phyloP scores from a whole-genome alignment of 805 yeast genomes.

The Isabelozyma pseudorhagii region DNA sequence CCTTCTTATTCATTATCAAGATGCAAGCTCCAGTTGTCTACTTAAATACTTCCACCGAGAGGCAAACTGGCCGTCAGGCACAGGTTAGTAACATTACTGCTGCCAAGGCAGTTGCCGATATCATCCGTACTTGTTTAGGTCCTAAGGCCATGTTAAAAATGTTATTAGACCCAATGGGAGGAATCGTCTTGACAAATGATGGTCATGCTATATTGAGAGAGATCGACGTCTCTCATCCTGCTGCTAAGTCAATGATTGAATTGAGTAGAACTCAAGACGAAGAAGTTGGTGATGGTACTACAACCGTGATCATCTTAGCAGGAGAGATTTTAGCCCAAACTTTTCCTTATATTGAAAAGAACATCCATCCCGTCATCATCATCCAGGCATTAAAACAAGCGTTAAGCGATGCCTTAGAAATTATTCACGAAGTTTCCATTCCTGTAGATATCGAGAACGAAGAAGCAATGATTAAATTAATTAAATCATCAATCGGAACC shows the following conservation, averaged over 20 bases:
- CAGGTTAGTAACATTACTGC: slow-evolving; percentile 97
- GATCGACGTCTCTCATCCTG: slow-evolving; percentile 97
- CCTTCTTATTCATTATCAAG: slow-evolving; percentile 1
- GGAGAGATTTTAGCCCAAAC: slow-evolving; percentile 96
- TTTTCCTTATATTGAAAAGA: slow-evolving; percentile 89
- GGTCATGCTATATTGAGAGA: slow-evolving; percentile 98
- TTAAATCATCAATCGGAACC: slow-evolving; percentile 92
- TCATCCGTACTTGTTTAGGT: slow-evolving; percentile 95
- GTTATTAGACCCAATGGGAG: slow-evolving; percentile 96
- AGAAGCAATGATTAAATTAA: slow-evolving; percentile 79
- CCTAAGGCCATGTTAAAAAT: slow-evolving; percentile 99
- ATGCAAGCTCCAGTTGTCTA: slow-evolving; percentile 50
- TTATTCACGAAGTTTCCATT: slow-evolving; percentile 76
- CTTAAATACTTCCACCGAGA: slow-evolving; percentile 76
- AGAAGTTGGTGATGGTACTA: slow-evolving; percentile 98
- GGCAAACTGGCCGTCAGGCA: slow-evolving; percentile 96
- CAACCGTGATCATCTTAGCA: slow-evolving; percentile 93
- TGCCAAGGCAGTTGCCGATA: slow-evolving; percentile 98
- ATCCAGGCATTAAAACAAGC: slow-evolving; percentile 94
- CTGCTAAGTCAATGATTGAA: slow-evolving; percentile 98
- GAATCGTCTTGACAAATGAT: slow-evolving; percentile 94
- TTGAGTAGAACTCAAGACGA: slow-evolving; percentile 96
- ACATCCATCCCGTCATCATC: slow-evolving; percentile 94
- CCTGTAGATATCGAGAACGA: slow-evolving; percentile 86
- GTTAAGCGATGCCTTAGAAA: slow-evolving; percentile 81